Base-by-base conservation (phyloP, 1,139 yeast species). In the Zhuliangozyma parablackwelliae region DNA sequence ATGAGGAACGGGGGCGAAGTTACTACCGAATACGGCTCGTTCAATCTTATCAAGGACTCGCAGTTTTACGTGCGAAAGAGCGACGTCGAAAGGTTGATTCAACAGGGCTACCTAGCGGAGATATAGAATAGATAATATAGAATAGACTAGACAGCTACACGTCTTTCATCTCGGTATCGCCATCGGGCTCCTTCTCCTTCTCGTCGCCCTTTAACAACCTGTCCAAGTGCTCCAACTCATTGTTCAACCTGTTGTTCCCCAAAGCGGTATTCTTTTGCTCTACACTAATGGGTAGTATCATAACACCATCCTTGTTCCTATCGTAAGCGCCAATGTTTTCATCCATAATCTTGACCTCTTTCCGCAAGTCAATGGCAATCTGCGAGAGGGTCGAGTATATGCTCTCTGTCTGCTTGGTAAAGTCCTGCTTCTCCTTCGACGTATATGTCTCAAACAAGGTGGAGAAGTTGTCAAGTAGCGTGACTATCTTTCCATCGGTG, bases 1-100 rank as follows among this genome's bases (percentile, higher is more conserved):
- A 62, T 92, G 38, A 85, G 85, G 51, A 95, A 92, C 53, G 97
- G 96, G 0, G 98, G 98, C 1, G 97, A 92, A 55, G 89, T 92
- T 29, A 97, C 90, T 54, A 92, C 98, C 0, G 98, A 92, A 57
- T 92, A 92, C 50, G 98, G 98, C 25, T 96, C 89, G 7, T 89
- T 92, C 64, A 90, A 90, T 50, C 65, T 92, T 49, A 88, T 95
- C n/a, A 92, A 90, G 53, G 94, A 92, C 58, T 86, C 96, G 5
- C 98, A 92, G 56, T 90, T 92, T 56, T 92, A 86, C 56, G 97
- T 90, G 21, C 70, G 98, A 37, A 92, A 88, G 50, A 81, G 94
- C 0, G 98, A 92, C 53, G 98, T 92, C 9, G 97, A 90, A 53
- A 66, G 97, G 39, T 69, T 92, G 46, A 87, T 94, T 31, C 97